Evolutionary conservation across 768 basidiomycete species (phyloP).

Genomic region (Leccinellum rugosiceps): DNA sequence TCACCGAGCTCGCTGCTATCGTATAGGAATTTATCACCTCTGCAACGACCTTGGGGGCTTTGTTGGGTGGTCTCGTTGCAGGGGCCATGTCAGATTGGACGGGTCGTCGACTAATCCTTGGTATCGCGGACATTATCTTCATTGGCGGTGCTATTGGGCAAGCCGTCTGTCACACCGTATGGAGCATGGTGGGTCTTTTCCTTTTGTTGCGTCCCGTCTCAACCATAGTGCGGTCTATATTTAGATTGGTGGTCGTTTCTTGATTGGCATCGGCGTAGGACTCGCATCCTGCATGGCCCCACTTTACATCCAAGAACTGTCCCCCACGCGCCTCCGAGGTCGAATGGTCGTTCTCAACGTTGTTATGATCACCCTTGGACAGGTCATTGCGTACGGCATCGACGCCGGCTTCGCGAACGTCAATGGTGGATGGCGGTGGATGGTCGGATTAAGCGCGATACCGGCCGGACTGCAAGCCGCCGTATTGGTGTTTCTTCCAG

Average conservation of each 20-base stretch:
- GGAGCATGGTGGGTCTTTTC: constrained; percentile 53
- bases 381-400: constrained; percentile 75
- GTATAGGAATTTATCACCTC: constrained; percentile 76
- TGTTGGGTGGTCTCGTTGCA: constrained; percentile 69
- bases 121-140: constrained; percentile 68
- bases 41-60: constrained; percentile 72
- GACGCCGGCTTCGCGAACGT: constrained; percentile 62
- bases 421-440: constrained; percentile 74
- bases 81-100: constrained; percentile 53
- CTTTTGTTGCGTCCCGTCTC: not conserved
- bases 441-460: constrained; percentile 74
- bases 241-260: constrained; percentile 67
- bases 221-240: not conserved
- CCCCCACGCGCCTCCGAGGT: constrained; percentile 70
- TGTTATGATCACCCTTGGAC: constrained; percentile 77
- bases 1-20: not conserved
- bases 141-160: constrained; percentile 72
- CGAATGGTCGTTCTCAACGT: constrained; percentile 80
- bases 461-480: constrained; percentile 64
- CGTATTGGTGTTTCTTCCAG: constrained; percentile 65
- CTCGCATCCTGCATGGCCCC: constrained; percentile 77
- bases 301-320: constrained; percentile 80
- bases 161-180: constrained; percentile 64
- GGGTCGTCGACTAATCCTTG: constrained; percentile 63
- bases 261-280: constrained; percentile 74